Conservation (phyloP, 129 eudicot genomes). For the Ambrosia artemisiifolia region DNA sequence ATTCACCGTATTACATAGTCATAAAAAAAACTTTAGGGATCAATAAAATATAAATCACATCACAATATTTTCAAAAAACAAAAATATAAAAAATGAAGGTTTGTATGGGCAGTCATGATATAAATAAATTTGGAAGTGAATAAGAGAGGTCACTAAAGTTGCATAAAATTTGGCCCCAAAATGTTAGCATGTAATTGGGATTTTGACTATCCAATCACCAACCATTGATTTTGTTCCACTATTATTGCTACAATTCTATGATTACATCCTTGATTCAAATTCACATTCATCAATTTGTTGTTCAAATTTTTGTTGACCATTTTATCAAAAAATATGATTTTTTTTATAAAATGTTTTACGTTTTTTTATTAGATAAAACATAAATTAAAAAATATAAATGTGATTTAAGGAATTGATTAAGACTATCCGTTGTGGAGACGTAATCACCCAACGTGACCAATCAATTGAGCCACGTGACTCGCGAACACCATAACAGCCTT, state of each 20-base stretch:
- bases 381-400: too few species aligned
- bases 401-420: too few species aligned
- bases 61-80: background rate
- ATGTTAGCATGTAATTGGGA: constrained; percentile 25
- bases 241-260: constrained; percentile 20
- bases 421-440: too few species aligned
- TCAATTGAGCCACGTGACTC: too few species aligned
- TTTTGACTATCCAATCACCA: constrained; percentile 34
- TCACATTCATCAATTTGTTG: constrained; percentile 21
- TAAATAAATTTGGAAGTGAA: constrained; percentile 15
- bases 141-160: constrained; percentile 17
- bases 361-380: too few species aligned
- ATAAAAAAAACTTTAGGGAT: too few species aligned
- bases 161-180: constrained; percentile 22
- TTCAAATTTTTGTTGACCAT: background rate
- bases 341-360: too few species aligned
- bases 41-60: background rate
- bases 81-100: constrained; percentile 9
- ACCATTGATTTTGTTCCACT: constrained; percentile 25
- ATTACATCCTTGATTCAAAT: constrained; percentile 25
- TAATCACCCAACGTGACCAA: too few species aligned
- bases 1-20: too few species aligned
- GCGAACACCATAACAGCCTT: too few species aligned
- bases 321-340: background rate
- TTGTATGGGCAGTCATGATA: constrained; percentile 31